These are phyloP conservation scores for Trypanosoma caninum DNA, from an alignment of 208 protist genomes.

Conservation along the genomic window DNA sequence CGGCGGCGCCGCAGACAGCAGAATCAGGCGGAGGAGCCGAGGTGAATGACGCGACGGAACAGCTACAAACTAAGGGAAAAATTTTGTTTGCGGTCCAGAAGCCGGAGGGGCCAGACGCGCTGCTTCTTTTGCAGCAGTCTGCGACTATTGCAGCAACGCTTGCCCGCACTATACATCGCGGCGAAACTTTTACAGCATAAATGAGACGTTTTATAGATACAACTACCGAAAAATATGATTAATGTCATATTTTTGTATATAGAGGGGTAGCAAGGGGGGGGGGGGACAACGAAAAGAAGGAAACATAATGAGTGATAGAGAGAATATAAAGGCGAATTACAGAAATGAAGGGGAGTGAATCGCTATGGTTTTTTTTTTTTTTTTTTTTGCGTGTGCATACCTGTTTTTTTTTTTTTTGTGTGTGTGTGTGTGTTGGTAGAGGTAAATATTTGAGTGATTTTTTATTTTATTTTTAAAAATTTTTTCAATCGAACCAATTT, in stretches of 20 bases:
- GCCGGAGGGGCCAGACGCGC: slow-evolving; percentile 12
- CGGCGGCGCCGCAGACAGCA: background rate
- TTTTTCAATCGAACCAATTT: too few relatives aligned
- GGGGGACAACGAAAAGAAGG: background rate
- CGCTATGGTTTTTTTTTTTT: background rate
- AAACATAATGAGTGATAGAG: background rate
- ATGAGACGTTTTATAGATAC: slow-evolving; percentile 6
- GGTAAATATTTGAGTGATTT: too few relatives aligned
- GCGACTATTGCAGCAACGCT: slow-evolving; percentile 18
- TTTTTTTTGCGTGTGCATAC: background rate
- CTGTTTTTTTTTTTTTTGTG: background rate
- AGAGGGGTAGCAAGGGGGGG: background rate
- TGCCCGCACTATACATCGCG: slow-evolving; percentile 27
- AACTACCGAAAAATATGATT: background rate
- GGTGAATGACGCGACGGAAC: too few relatives aligned
- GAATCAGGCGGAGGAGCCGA: too few relatives aligned
- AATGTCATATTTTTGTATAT: background rate
- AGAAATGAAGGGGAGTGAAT: too few relatives aligned
- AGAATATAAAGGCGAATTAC: too few relatives aligned
- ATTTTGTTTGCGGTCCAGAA: background rate
- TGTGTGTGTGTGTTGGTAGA: too few relatives aligned
- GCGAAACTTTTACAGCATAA: slow-evolving; percentile 12
- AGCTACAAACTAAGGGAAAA: background rate
- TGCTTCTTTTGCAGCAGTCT: slow-evolving; percentile 27
- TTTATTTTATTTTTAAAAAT: too few relatives aligned